phyloP scores from a whole-genome alignment of 306 rosid genomes.

The Quercus rubra region DNA sequence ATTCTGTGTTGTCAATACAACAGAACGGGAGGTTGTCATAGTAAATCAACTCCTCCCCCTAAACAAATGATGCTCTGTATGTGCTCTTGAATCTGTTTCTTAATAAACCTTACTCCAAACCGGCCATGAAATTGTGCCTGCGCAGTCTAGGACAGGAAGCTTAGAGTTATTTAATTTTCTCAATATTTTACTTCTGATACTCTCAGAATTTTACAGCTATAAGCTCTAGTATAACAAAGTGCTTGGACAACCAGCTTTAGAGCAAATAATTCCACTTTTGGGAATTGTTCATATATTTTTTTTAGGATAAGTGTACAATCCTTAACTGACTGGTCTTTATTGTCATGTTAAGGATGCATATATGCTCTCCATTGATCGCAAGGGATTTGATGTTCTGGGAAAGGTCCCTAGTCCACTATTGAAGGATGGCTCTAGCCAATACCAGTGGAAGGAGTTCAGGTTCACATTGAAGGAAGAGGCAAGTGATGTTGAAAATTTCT shows the following conservation, averaged over 20 bases:
- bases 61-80: neutral
- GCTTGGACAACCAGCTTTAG: neutral
- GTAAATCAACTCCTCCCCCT: neutral
- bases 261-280: neutral
- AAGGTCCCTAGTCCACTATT: slow-evolving; percentile 41
- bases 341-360: slow-evolving; percentile 64
- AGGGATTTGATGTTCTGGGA: slow-evolving; percentile 76
- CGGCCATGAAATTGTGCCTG: neutral
- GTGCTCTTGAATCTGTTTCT: neutral
- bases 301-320: neutral
- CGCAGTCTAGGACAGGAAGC: neutral
- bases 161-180: neutral
- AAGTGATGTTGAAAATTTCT: slow-evolving; percentile 52
- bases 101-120: neutral
- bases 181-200: neutral
- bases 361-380: slow-evolving; percentile 59
- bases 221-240: neutral
- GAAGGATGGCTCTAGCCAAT: slow-evolving; percentile 47
- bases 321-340: slow-evolving; percentile 12
- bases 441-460: slow-evolving; percentile 76
- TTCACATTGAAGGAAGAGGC: slow-evolving; percentile 63
- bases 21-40: neutral
- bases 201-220: neutral
- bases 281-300: neutral
- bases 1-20: neutral